Evolutionary conservation across 768 basidiomycete species (phyloP), one percentile per base, ranked within the genome.

Genomic region (Mycena filopes): DNA sequence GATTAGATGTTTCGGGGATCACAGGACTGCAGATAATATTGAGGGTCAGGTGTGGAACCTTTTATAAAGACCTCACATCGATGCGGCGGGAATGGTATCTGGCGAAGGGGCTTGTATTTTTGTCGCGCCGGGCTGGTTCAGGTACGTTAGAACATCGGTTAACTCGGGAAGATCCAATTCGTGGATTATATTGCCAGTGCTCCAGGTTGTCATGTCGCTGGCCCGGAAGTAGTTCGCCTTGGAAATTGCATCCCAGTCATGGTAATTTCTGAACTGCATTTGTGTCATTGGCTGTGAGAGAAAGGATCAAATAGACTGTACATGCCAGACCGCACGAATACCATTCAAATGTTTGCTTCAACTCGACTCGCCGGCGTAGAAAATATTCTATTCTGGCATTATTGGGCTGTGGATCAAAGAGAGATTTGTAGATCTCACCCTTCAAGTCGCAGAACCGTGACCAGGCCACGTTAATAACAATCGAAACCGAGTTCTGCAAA

Each of bases 281-380:
- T n/a, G 57, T 6, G 12, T 7, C 33, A 33, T 33, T 33, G 33
- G 12, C 7, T 33, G 7, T 7, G 12, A 33, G 33, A 6, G 12
- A 12, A 33, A 33, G 33, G 33, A 12, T 6, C 33, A 33, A 33
- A 33, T 33, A 7, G 33, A 59, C 20, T 48, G 7, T 6, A 33
- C 33, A 33, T 6, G 57, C 63, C 46, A 64, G 55, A 33, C 63
- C 63, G 16, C 63, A 64, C 25, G 63, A 64, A 1, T 57, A 38
- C 48, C 38, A 50, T 28, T 50, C 58, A 23, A 60, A 60, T 23
- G n/a, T 60, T 50, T 49, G 48, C 38, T 49, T 60, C 36, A 60
- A 26, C 40, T 60, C 58, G 16, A 64, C 18, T 26, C 42, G 15
- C 38, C 57, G 63, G 15, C 57, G 55, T 31, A 51, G 47, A n/a